These are phyloP conservation scores for Pythium utonaiense DNA, from an alignment of 352 stramenopile species.

Conservation along the genomic window DNA sequence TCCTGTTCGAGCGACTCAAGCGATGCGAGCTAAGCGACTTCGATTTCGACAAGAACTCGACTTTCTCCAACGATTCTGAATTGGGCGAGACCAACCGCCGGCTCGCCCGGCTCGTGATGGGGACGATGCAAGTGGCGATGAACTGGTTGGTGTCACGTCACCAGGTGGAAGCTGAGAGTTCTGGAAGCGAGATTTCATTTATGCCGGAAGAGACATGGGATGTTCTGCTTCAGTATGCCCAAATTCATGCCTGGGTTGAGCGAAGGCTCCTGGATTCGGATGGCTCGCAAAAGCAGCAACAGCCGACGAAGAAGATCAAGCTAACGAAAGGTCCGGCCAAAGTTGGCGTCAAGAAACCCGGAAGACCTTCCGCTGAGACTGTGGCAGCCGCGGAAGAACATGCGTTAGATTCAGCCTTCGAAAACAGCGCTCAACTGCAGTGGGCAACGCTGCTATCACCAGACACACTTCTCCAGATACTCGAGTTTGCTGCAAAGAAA, in stretches of 20 bases:
- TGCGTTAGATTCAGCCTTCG: neutral
- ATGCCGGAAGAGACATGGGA: slow-evolving; percentile 15
- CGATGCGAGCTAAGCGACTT: slow-evolving; percentile 43
- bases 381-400: neutral
- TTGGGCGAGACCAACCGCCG: slow-evolving; percentile 33
- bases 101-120: slow-evolving; percentile 26
- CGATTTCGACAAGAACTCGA: slow-evolving; percentile 44
- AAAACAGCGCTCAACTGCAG: slow-evolving; percentile 5
- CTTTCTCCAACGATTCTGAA: slow-evolving; percentile 26
- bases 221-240: slow-evolving; percentile 25
- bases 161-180: neutral
- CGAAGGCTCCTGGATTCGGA: neutral
- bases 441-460: slow-evolving; percentile 18
- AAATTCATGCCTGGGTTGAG: slow-evolving; percentile 38
- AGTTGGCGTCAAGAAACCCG: neutral
- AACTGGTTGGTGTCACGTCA: slow-evolving; percentile 30
- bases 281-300: neutral
- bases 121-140: slow-evolving; percentile 38
- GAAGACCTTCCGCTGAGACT: too few species aligned
- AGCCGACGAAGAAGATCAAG: slow-evolving; percentile 17
- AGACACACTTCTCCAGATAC: slow-evolving; percentile 11
- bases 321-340: slow-evolving; percentile 1
- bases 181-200: neutral
- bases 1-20: slow-evolving; percentile 47
- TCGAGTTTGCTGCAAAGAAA: slow-evolving; percentile 7